Evolutionary conservation across 2,329 filamentous ascomycete genomes (phyloP), one percentile per base, ranked within the genome.

Genomic region (Penicillium paneum): DNA sequence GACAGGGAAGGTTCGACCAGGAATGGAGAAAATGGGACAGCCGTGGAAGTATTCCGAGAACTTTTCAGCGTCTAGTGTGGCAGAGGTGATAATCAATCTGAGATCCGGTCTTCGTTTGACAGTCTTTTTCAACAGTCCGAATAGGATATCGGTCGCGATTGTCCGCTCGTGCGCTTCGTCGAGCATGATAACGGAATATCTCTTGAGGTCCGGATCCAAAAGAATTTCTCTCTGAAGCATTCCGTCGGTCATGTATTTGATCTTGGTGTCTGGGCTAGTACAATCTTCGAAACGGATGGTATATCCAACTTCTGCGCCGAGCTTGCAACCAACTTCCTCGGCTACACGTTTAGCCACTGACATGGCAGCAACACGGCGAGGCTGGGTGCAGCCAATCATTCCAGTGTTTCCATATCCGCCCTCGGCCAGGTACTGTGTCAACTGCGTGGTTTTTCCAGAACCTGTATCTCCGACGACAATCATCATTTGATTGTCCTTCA

Each of bases 201-300:
- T 85, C 67, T 83, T 89, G 62, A 99, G 77, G 65, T 96, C 89
- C 0, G 92, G 89, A 70, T 99, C 94, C 63, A 97, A 82, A 48
- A 99, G 81, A 70, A 97, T 91, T 76, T 99, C 94, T 78, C 94
- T 84, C 76, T 97, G 87, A 71, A 99, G 83, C 90, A 97, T 97
- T 74, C 94, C 94, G 67, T 99, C 94, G 15, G 94, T 99, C 93
- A 99, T 97, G 77, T 99, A 99, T 78, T 99, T 99, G 78, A 99
- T 96, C 68, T 87, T 90, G 1, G 94, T 99, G 17, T 87, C 82
- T 2, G 90, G 85, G 60, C 87, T 90, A 0, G 93, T 97, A 70
- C 87, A 89, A 75, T 99, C 94, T 69, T 99, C 94, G 70, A 99
- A 99, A 71, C 94, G 90, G 69, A 99, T 96, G 8, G 90, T 96